These are phyloP conservation scores for Teunomyces pallodes DNA, from an alignment of 805 yeast genomes.

Conservation along the genomic window DNA sequence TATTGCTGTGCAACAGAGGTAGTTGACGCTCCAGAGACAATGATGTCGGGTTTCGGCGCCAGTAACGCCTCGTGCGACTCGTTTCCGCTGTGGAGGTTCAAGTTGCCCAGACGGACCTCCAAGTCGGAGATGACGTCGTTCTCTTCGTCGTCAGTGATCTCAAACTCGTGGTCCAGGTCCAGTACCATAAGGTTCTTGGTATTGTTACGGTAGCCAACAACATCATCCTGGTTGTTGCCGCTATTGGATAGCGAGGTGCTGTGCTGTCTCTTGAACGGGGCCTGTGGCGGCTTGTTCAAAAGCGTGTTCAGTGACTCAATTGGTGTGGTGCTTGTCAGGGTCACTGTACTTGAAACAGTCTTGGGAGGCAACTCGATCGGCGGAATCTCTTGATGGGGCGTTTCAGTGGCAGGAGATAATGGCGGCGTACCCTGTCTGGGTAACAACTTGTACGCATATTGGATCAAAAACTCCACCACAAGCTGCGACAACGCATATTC, in stretches of 20 bases:
- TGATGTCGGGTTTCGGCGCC: constrained; percentile 10
- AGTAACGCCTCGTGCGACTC: constrained; percentile 1
- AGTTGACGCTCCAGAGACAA: constrained; percentile 13
- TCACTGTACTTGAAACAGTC: constrained; percentile 7
- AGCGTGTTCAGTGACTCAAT: constrained; percentile 8
- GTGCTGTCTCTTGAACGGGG: constrained; percentile 24
- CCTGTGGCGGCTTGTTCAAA: constrained; percentile 11
- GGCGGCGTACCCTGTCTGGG: constrained; percentile 40
- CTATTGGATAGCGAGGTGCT: constrained; percentile 34
- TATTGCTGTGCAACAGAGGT: constrained; percentile 5
- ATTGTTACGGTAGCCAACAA: neutral
- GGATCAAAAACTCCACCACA: constrained; percentile 85
- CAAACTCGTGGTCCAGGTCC: constrained; percentile 43
- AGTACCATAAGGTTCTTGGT: constrained; percentile 23
- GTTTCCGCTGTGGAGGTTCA: constrained; percentile 2
- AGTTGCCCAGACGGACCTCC: constrained; percentile 9
- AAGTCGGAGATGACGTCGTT: constrained; percentile 12
- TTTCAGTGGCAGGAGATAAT: neutral
- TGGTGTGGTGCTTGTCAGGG: constrained; percentile 16
- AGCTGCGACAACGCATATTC: constrained; percentile 85
- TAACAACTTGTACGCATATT: constrained; percentile 74
- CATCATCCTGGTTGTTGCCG: constrained; percentile 24
- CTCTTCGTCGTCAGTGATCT: constrained; percentile 25
- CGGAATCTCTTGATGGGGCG: constrained; percentile 1
- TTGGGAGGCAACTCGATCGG: constrained; percentile 1